phyloP scores from a whole-genome alignment of 306 rosid species.

The Citrullus amarus region DNA sequence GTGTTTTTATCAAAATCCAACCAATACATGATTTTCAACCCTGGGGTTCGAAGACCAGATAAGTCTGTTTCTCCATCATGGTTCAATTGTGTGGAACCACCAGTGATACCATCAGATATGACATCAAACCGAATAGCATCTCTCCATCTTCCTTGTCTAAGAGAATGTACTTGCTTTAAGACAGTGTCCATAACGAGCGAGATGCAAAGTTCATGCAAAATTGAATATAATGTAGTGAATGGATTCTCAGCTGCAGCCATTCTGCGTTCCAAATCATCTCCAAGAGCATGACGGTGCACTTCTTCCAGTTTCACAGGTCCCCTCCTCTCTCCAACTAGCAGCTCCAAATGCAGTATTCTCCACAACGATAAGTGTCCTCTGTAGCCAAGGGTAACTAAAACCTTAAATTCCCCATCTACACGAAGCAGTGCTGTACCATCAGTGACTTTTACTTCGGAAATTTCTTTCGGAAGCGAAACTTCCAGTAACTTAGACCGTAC shows the following conservation, averaged over 20 bases:
- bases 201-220: slow-evolving; percentile 86
- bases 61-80: slow-evolving; percentile 79
- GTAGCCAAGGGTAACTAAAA: slow-evolving; percentile 83
- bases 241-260: slow-evolving; percentile 94
- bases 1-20: slow-evolving; percentile 73
- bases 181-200: slow-evolving; percentile 89
- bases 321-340: slow-evolving; percentile 85
- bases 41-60: slow-evolving; percentile 75
- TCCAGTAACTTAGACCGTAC: slow-evolving; percentile 85
- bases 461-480: slow-evolving; percentile 67
- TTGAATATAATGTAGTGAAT: slow-evolving; percentile 54
- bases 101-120: slow-evolving; percentile 51
- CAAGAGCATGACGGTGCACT: slow-evolving; percentile 51
- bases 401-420: slow-evolving; percentile 90
- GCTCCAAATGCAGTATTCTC: slow-evolving; percentile 93
- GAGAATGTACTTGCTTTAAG: slow-evolving; percentile 75
- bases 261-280: slow-evolving; percentile 94
- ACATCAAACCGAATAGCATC: slow-evolving; percentile 91
- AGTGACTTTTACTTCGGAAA: slow-evolving; percentile 57
- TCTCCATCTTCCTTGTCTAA: slow-evolving; percentile 94
- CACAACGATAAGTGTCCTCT: slow-evolving; percentile 91
- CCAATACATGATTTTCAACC: slow-evolving; percentile 83
- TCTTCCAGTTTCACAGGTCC: slow-evolving; percentile 62
- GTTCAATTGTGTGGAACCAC: slow-evolving; percentile 50
- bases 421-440: slow-evolving; percentile 71